Evolutionary conservation across 2,329 filamentous ascomycete species (phyloP), one percentile per base, ranked within the genome.

Genomic region (Epichloe elymi): DNA sequence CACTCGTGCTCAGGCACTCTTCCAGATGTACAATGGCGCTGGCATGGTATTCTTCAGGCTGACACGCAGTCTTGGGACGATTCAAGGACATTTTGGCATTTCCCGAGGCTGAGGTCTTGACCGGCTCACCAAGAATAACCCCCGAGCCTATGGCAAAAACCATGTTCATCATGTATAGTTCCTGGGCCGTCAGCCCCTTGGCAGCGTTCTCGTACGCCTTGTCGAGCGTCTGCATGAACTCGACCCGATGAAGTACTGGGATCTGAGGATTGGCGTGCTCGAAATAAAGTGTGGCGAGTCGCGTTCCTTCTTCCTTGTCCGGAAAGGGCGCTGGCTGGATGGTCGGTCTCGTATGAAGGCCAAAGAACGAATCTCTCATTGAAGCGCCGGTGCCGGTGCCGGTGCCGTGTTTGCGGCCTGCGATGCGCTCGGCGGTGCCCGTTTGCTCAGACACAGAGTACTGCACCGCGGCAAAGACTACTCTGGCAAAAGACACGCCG

Each of bases 181-280:
- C 89, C 50, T 85, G 78, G 4, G 88, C 79, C 2, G 85, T 86
- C 26, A 85, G 77, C 49, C 79, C 75, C 53, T 80, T 78, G 45
- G 79, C 75, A 19, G 85, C 79, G 0, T 79, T 77, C 4, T 79
- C 74, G 65, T 95, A 96, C 0, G 88, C 86, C 44, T 80, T 79
- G 50, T 95, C 84, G 63, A 96, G 86, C 69, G 95, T 81, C 44
- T 85, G 78, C 83, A 89, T 88, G 61, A 96, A 97, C 59, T 96
- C 88, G 35, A 79, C 83, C 38, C 87, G 82, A 63, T 97, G 91
- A 47, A 97, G 73, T 42, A 96, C 88, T 0, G 91, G 91, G 57
- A 96, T 94, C 66, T 97, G 91, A 4, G 91, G 90, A 64, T 97
- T 97, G 1, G 91, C 88, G 64, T 96, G 87, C 68, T 96, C 88